Conservation (phyloP, 371 early-diverging fungal genomes). For the Mortierella sp. region DNA sequence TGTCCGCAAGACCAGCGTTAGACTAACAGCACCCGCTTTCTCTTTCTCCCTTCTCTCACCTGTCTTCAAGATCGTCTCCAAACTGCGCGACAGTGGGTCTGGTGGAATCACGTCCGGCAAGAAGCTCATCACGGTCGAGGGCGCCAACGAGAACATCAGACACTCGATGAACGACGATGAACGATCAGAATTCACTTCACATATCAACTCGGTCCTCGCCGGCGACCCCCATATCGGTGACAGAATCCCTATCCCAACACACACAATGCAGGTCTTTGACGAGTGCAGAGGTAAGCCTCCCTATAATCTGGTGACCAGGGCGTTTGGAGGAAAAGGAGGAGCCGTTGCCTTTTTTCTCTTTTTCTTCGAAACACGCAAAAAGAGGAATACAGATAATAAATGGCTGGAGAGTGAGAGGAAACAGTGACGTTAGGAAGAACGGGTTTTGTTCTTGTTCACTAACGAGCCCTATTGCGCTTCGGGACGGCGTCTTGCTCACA, state of each 20-base stretch:
- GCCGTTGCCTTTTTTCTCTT: not conserved
- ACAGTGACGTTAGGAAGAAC: not conserved
- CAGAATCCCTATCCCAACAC: constrained; percentile 90
- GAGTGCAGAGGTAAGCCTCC: constrained; percentile 78
- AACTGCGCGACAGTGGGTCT: constrained; percentile 71
- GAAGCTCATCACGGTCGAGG: constrained; percentile 87
- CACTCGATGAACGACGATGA: constrained; percentile 98
- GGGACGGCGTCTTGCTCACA: not conserved
- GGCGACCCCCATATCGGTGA: constrained; percentile 84
- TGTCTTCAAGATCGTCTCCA: constrained; percentile 62
- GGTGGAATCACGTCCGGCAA: constrained; percentile 71
- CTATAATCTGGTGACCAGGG: not conserved
- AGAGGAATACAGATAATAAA: not conserved
- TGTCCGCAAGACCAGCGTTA: constrained; percentile 11
- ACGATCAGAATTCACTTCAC: constrained; percentile 91
- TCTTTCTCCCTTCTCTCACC: constrained; percentile 1
- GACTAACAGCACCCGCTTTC: constrained; percentile 2
- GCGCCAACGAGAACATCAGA: constrained; percentile 77
- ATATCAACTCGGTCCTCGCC: constrained; percentile 90
- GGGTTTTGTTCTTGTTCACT: not conserved
- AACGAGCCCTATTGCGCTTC: no score
- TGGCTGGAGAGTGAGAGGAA: no score
- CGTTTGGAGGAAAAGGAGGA: no score
- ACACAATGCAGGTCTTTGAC: constrained; percentile 94
- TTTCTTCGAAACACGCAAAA: not conserved